Percentiles rank a stretch among this genome's conserved stretches.
Evolutionary conservation across 495 filamentous ascomycete species (phyloP).

Genomic region (Chaetomium fimeti): DNA sequence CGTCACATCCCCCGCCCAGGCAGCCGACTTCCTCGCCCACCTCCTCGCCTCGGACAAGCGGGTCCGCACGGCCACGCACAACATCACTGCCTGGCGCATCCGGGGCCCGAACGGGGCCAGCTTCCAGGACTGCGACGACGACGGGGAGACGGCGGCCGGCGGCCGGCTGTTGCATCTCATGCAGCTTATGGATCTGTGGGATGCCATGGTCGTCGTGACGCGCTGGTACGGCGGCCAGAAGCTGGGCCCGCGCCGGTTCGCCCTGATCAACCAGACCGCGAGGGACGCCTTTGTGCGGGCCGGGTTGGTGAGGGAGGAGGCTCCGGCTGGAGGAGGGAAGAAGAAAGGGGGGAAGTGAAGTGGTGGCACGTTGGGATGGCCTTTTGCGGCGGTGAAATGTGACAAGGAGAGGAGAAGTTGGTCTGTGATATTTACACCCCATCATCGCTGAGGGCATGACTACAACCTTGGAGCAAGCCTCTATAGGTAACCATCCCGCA

Average conservation of each 20-base stretch:
- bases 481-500: background rate
- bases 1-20: constrained; percentile 67
- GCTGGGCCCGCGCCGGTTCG: constrained; percentile 83
- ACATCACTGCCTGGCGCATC: constrained; percentile 69
- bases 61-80: constrained; percentile 82
- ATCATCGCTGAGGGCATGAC: background rate
- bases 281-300: constrained; percentile 81
- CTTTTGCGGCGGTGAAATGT: constrained; percentile 21
- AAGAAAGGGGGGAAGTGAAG: constrained; percentile 47
- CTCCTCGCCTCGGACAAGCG: constrained; percentile 77
- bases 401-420: background rate
- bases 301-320: constrained; percentile 58
- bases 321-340: constrained; percentile 50
- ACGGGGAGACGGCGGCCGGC: constrained; percentile 94
- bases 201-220: constrained; percentile 89
- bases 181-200: constrained; percentile 92
- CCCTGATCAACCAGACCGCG: constrained; percentile 81
- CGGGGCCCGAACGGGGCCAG: constrained; percentile 52
- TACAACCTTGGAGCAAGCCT: background rate
- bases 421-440: constrained; percentile 12
- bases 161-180: constrained; percentile 80
- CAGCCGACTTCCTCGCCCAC: constrained; percentile 65
- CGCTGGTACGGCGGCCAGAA: constrained; percentile 92
- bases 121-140: constrained; percentile 91
- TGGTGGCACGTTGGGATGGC: background rate